These are phyloP conservation scores for Nephelium lappaceum DNA, from an alignment of 345 rosid species.

Conservation along the genomic window DNA sequence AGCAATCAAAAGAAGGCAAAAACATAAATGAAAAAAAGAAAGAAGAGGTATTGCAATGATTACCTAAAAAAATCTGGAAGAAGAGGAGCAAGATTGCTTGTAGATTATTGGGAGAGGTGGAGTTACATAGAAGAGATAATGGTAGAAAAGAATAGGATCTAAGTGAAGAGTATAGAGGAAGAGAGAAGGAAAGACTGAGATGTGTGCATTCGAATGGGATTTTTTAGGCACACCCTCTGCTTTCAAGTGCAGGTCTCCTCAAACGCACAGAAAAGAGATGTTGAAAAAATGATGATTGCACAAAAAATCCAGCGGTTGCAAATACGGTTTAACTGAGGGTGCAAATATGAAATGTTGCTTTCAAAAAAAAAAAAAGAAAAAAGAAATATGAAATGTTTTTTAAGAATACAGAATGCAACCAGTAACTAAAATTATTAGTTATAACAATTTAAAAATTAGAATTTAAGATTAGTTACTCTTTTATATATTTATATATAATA, in stretches of 20 bases:
- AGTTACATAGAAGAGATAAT: constrained; percentile 16
- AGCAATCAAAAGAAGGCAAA: constrained; percentile 3
- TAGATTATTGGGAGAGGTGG: background rate
- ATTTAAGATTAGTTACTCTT: too few species aligned
- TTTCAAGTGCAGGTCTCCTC: background rate
- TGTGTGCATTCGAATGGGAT: background rate
- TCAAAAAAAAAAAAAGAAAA: too few species aligned
- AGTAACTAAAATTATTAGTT: too few species aligned
- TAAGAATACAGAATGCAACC: too few species aligned
- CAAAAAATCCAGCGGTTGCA: background rate
- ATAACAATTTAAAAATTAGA: too few species aligned
- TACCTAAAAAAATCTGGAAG: constrained; percentile 33
- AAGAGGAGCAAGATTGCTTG: constrained; percentile 8
- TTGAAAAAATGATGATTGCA: background rate
- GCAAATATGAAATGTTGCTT: too few species aligned
- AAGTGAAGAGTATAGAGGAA: background rate
- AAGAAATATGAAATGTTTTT: too few species aligned
- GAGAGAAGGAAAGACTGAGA: background rate
- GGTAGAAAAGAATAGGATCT: constrained; percentile 22
- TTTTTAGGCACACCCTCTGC: background rate
- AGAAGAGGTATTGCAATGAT: background rate
- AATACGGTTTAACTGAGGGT: background rate
- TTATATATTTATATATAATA: too few species aligned
- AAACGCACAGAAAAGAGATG: background rate
- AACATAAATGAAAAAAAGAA: background rate